Conservation (phyloP, 2,329 filamentous ascomycete species). For the Colletotrichum tabaci region DNA sequence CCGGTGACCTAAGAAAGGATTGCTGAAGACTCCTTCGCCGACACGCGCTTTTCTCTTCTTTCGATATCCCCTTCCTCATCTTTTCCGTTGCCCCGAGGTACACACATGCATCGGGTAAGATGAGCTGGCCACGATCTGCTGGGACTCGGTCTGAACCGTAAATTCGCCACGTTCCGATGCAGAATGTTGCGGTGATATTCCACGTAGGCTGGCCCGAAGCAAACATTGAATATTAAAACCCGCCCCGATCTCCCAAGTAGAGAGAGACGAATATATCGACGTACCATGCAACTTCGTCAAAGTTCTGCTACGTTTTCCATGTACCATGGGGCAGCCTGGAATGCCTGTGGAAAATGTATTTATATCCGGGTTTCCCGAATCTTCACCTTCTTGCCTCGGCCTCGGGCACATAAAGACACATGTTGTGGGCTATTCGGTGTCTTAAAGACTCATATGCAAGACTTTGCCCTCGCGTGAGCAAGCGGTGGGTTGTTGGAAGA, state of each 20-base stretch:
- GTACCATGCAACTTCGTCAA: background rate
- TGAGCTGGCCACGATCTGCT: background rate
- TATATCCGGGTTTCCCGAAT: background rate
- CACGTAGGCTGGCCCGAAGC: background rate
- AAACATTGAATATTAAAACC: background rate
- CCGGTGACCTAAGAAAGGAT: background rate
- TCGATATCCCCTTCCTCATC: background rate
- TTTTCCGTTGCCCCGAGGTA: background rate
- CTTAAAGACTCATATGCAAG: background rate
- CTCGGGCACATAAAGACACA: background rate
- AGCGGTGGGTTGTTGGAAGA: background rate
- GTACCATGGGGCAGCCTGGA: background rate
- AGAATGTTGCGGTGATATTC: background rate
- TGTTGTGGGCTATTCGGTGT: background rate
- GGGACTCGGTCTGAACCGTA: background rate
- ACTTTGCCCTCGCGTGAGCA: background rate
- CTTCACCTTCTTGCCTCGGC: background rate
- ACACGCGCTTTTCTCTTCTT: background rate
- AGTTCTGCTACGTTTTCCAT: background rate
- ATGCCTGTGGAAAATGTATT: no score
- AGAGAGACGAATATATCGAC: background rate
- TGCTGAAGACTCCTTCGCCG: no score
- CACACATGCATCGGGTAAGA: background rate
- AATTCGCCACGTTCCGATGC: background rate
- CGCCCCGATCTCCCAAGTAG: background rate